Evolutionary conservation across 2,329 filamentous ascomycete genomes (phyloP).

Genomic region (Phyllosticta ampelicida): DNA sequence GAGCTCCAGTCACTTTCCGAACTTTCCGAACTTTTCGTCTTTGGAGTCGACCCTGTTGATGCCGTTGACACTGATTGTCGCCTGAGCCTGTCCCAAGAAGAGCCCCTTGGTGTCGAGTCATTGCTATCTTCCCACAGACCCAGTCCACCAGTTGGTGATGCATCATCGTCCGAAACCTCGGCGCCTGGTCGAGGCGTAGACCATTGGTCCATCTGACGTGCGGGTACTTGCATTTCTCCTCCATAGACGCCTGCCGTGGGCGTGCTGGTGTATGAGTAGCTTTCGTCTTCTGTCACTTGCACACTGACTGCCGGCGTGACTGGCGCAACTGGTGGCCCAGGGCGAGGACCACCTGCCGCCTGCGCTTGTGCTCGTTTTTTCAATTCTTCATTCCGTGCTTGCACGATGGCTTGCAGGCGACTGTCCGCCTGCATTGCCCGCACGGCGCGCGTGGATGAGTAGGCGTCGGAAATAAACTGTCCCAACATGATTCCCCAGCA

Average conservation of each 20-base stretch:
- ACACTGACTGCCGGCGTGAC: neutral
- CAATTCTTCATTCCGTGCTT: neutral
- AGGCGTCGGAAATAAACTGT: neutral
- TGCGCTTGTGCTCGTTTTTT: neutral
- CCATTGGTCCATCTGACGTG: neutral
- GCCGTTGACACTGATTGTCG: slow-evolving; percentile 17
- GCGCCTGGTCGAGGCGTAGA: neutral
- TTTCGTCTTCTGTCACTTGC: neutral
- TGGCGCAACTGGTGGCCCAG: neutral
- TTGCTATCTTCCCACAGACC: slow-evolving; percentile 21
- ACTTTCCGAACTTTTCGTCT: neutral
- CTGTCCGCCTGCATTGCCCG: neutral
- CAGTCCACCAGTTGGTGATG: slow-evolving; percentile 27
- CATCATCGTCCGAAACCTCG: slow-evolving; percentile 18
- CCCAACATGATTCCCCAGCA: neutral
- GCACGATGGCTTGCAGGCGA: neutral
- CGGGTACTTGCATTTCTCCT: neutral
- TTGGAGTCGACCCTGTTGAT: neutral
- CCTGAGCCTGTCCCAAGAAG: slow-evolving; percentile 36
- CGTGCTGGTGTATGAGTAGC: neutral
- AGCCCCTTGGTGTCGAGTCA: slow-evolving; percentile 18
- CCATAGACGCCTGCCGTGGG: neutral
- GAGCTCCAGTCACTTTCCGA: neutral
- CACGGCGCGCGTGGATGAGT: neutral
- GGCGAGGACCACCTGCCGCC: neutral